A percentile compares a stretch with the other conserved stretches of the same genome.
These are phyloP conservation scores for Nakazawaea holstii DNA, from an alignment of 805 yeast genomes.

Conservation along the genomic window DNA sequence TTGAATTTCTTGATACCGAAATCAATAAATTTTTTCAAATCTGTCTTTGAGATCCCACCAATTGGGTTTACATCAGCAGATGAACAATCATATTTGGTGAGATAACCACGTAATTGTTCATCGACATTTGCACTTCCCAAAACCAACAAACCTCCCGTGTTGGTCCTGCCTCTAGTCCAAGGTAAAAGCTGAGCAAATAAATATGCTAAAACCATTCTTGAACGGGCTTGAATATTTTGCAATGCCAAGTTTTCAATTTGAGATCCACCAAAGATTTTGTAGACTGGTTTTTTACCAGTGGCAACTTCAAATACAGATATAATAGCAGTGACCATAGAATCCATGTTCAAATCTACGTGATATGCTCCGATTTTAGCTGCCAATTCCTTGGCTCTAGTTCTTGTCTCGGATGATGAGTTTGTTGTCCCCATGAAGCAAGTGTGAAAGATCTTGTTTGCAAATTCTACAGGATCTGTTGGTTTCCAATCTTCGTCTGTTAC, in stretches of 20 bases:
- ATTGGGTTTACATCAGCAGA: constrained; percentile 97
- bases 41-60: constrained; percentile 97
- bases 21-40: constrained; percentile 76
- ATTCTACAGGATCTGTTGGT: constrained; percentile 71
- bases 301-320: constrained; percentile 76
- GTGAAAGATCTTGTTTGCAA: constrained; percentile 74
- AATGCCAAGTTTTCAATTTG: constrained; percentile 87
- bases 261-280: constrained; percentile 90
- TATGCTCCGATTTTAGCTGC: constrained; percentile 78
- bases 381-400: constrained; percentile 72
- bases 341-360: constrained; percentile 92
- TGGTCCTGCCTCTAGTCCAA: constrained; percentile 75
- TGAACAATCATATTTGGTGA: constrained; percentile 96
- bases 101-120: constrained; percentile 90
- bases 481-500: constrained; percentile 46
- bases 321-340: constrained; percentile 69
- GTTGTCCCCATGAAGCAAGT: constrained; percentile 95
- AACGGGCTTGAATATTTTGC: constrained; percentile 94
- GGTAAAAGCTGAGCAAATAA: constrained; percentile 92
- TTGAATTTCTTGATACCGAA: constrained; percentile 70
- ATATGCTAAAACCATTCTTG: constrained; percentile 92
- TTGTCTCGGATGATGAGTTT: constrained; percentile 86
- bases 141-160: constrained; percentile 78
- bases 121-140: constrained; percentile 97
- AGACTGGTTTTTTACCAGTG: constrained; percentile 85